These are phyloP conservation scores for Penicillium sp. DNA, from an alignment of 2,329 filamentous ascomycete species.

Conservation along the genomic window DNA sequence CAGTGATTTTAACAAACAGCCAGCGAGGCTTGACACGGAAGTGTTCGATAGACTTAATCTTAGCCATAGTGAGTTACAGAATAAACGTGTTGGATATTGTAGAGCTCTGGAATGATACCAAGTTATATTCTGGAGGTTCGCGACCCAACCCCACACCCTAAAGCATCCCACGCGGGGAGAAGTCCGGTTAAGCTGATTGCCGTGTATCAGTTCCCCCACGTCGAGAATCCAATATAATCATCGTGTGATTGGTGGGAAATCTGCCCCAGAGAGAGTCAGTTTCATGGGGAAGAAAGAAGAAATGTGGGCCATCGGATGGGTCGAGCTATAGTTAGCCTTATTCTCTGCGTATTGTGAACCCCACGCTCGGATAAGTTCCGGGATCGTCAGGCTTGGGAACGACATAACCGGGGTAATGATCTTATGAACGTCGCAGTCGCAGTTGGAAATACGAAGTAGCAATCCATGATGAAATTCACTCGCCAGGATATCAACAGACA, in stretches of 20 bases:
- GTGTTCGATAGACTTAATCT: constrained; percentile 67
- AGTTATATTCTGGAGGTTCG: constrained; percentile 6
- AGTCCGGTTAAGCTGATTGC: constrained; percentile 10
- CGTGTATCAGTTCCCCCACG: constrained; percentile 8
- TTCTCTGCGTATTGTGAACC: background rate
- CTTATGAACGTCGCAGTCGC: background rate
- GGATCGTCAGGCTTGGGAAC: background rate
- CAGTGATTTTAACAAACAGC: constrained; percentile 75
- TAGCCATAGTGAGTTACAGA: constrained; percentile 51
- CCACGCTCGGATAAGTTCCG: background rate
- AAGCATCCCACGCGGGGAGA: constrained; percentile 17
- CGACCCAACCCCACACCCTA: constrained; percentile 3
- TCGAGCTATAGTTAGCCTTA: too few species aligned
- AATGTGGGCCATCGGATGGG: background rate
- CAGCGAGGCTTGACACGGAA: constrained; percentile 73
- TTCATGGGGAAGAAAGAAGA: background rate
- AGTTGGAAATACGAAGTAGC: background rate
- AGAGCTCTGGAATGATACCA: background rate
- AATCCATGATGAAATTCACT: constrained; percentile 37
- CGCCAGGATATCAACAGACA: constrained; percentile 52
- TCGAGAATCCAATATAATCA: background rate
- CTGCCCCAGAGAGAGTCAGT: background rate
- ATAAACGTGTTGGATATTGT: background rate
- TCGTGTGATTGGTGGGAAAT: constrained; percentile 1
- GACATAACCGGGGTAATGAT: background rate